Evolutionary conservation across 768 basidiomycete genomes (phyloP), one percentile per base, ranked within the genome.

Genomic region (Suillus fuscotomentosus): DNA sequence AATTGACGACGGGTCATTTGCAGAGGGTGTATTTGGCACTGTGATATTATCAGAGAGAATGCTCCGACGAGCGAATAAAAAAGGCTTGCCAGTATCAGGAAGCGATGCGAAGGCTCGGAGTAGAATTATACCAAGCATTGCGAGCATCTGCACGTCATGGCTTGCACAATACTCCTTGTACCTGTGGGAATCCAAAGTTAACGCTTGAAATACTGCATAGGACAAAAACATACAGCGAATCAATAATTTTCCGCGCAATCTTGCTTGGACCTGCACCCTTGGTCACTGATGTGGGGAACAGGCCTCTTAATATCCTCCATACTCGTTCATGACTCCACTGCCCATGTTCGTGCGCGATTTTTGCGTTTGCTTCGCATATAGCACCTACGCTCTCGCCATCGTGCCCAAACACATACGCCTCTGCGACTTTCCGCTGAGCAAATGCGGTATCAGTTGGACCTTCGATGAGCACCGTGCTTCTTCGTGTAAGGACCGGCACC

Each of bases 111-210:
- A 65, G 61, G 72, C 82, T 70, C 88, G 88, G 3, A 94, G 79
- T 3, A 94, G 76, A n/a, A 92, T 74, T 56, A 86, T 78, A 0
- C 91, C 81, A 4, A 92, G 65, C 85, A 95, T 92, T 0, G 90
- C 91, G 17, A 95, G 79, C 87, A 92, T 88, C 70, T 94, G 92
- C 1, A 94, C 73, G 69, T 95, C 91, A 70, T 85, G 91, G 41
- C 77, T 79, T 8, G 66, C 69, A 15, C 77, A 73, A 38, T 84
- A 76, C 63, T 84, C 79, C 4, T 67, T 63, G 42, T 85, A 80
- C 66, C 86, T 87, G 53, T 20, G 31, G 22, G 7, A 64, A 42
- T 6, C 10, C 36, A 64, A 38, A 22, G 60, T 66, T 9, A 66
- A 66, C 24, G 47, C 42, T 38, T 39, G 17, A 41, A 43, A n/a